phyloP scores from a whole-genome alignment of 495 filamentous ascomycete genomes.

The Trichoderma parareesei region DNA sequence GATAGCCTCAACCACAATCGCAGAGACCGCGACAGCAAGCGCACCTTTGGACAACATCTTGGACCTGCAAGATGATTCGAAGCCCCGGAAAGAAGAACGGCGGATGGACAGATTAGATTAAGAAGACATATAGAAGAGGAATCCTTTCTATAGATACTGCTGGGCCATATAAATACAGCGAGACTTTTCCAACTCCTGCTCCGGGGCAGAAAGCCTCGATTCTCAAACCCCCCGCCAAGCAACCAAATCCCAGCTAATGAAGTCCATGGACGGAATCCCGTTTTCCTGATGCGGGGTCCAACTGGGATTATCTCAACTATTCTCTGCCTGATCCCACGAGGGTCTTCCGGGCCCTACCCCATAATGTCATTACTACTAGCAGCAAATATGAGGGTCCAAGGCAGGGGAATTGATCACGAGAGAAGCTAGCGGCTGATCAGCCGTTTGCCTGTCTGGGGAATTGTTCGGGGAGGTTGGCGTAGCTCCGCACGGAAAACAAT shows the following conservation, averaged over 20 bases:
- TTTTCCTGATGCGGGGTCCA: not conserved
- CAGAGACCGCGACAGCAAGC: not conserved
- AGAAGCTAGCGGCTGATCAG: not conserved
- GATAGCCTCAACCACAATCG: not conserved
- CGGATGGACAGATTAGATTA: not conserved
- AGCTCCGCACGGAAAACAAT: conserved; percentile 10
- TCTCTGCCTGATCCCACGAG: not conserved
- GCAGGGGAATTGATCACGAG: not conserved
- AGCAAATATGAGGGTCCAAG: not conserved
- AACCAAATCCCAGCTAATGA: not conserved
- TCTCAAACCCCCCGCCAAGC: not conserved
- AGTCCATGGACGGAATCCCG: not conserved
- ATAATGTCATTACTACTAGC: not conserved
- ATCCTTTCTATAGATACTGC: not conserved
- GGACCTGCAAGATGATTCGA: not conserved
- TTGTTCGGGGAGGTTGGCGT: not conserved
- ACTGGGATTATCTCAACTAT: not conserved
- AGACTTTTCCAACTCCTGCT: not conserved
- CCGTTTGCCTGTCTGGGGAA: not conserved
- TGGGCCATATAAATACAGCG: not conserved
- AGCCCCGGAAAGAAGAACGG: not conserved
- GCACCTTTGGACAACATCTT: conserved; percentile 4
- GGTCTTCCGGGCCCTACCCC: not conserved
- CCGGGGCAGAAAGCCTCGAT: not conserved
- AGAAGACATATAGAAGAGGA: not conserved